These are phyloP conservation scores for Spathaspora passalidarum DNA, from an alignment of 805 yeast genomes.

Conservation along the genomic window DNA sequence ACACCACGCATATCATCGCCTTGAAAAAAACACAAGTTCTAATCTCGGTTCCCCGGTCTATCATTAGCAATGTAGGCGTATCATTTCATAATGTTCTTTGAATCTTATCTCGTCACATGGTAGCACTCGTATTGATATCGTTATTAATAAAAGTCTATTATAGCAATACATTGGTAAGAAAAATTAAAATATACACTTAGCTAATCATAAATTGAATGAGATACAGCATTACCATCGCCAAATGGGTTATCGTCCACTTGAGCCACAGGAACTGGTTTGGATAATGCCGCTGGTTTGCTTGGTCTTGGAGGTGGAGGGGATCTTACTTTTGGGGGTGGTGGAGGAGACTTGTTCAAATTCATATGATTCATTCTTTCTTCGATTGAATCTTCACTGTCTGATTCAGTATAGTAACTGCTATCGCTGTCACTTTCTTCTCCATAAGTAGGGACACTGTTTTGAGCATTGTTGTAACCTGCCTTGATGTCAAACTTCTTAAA, in stretches of 20 bases:
- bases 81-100: too few relatives aligned
- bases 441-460: slow-evolving; percentile 35
- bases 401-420: slow-evolving; percentile 36
- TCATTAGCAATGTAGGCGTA: too few relatives aligned
- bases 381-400: slow-evolving; percentile 12
- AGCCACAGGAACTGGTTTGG: neutral
- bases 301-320: slow-evolving; percentile 14
- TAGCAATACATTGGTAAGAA: neutral
- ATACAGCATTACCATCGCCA: slow-evolving; percentile 31
- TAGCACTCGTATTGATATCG: neutral
- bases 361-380: slow-evolving; percentile 10
- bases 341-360: slow-evolving; percentile 17
- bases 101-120: too few relatives aligned
- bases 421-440: slow-evolving; percentile 25
- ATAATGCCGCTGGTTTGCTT: slow-evolving; percentile 15
- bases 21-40: too few relatives aligned
- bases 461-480: slow-evolving; percentile 32
- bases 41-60: too few relatives aligned
- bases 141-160: neutral
- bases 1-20: too few relatives aligned
- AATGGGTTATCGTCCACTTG: slow-evolving; percentile 32
- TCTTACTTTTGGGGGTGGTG: slow-evolving; percentile 23
- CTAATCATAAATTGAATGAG: slow-evolving; percentile 16
- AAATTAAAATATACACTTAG: neutral
- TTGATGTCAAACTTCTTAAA: slow-evolving; percentile 64